These are phyloP conservation scores for Cryptococcus sp. DNA, from an alignment of 1,284 basidiomycete species.

Conservation along the genomic window DNA sequence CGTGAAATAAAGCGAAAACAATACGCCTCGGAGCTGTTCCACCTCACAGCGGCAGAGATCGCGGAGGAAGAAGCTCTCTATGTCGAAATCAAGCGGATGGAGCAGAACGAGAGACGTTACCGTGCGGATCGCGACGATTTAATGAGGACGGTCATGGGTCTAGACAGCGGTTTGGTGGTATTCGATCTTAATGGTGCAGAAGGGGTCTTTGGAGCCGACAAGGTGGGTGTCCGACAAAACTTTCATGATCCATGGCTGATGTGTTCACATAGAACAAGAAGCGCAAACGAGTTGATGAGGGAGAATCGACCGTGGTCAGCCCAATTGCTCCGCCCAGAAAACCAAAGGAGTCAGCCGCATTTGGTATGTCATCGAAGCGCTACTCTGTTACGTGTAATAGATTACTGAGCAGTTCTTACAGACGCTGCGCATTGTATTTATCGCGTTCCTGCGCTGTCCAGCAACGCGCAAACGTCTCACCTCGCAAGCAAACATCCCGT, in stretches of 20 bases:
- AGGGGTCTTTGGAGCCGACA: slow-evolving; percentile 50
- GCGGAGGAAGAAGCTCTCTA: slow-evolving; percentile 95
- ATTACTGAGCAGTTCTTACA: slow-evolving; percentile 8
- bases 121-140: slow-evolving; percentile 88
- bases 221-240: slow-evolving; percentile 20
- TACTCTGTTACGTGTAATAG: background rate
- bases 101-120: slow-evolving; percentile 88
- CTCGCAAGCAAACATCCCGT: slow-evolving; percentile 44
- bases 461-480: slow-evolving; percentile 35
- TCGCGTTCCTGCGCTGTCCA: slow-evolving; percentile 31
- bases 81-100: slow-evolving; percentile 88
- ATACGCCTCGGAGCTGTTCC: slow-evolving; percentile 82
- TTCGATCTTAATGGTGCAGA: slow-evolving; percentile 48
- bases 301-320: slow-evolving; percentile 16
- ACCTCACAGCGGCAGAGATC: slow-evolving; percentile 82
- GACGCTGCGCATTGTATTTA: slow-evolving; percentile 51
- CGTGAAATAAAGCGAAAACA: slow-evolving; percentile 87
- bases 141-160: slow-evolving; percentile 76
- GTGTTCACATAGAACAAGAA: slow-evolving; percentile 43
- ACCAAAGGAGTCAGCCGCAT: slow-evolving; percentile 40
- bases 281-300: slow-evolving; percentile 47
- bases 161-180: slow-evolving; percentile 79
- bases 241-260: slow-evolving; percentile 8
- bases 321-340: slow-evolving; percentile 37
- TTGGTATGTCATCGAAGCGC: slow-evolving; percentile 24